phyloP scores from a whole-genome alignment of 441 rosid species.

The Flueggea neowawraea region DNA sequence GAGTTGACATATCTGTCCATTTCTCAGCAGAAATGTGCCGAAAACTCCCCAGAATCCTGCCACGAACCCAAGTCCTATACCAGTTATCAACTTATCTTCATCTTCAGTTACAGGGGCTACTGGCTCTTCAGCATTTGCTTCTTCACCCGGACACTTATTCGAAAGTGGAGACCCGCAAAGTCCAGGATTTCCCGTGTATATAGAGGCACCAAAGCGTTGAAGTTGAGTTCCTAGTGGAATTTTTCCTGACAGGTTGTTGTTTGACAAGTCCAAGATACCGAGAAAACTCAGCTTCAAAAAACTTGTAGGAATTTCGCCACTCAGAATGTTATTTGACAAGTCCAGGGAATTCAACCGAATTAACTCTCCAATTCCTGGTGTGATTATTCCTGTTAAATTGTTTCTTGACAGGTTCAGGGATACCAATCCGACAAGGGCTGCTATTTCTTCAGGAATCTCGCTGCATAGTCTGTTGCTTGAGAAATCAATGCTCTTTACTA shows the following conservation, averaged over 20 bases:
- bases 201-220: neutral
- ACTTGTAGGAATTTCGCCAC: neutral
- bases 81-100: neutral
- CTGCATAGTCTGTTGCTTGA: constrained; percentile 9
- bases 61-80: neutral
- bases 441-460: neutral
- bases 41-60: too few relatives aligned
- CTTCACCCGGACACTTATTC: constrained; percentile 6
- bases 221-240: constrained; percentile 5
- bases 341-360: constrained; percentile 8
- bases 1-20: too few relatives aligned
- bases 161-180: constrained; percentile 14
- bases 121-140: neutral
- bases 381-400: constrained; percentile 8
- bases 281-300: neutral
- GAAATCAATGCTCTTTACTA: constrained; percentile 6
- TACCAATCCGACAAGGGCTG: constrained; percentile 3
- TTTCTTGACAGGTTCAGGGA: constrained; percentile 9
- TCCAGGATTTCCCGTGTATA: constrained; percentile 5
- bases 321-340: constrained; percentile 3
- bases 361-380: neutral
- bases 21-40: too few relatives aligned
- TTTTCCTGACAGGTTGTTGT: constrained; percentile 10
- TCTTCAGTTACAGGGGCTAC: neutral
- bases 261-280: constrained; percentile 3